A percentile compares a stretch with the other conserved stretches of the same genome.
These are phyloP conservation scores for Lepidium campestre DNA, from an alignment of 441 rosid species.

Conservation along the genomic window DNA sequence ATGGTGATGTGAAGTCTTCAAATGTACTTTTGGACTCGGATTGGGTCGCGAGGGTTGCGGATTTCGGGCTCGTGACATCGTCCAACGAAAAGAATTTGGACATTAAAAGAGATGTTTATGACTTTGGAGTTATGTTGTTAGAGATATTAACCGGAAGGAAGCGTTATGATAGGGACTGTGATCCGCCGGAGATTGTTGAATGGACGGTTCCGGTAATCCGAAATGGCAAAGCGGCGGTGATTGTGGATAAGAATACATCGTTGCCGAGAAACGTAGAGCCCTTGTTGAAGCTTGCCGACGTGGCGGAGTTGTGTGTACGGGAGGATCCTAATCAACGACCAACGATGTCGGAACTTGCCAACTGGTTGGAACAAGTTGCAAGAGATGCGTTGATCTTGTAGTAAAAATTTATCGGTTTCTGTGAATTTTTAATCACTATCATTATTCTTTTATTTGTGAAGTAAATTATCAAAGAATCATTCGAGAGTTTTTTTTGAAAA, in stretches of 20 bases:
- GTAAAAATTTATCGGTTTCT: too few species aligned
- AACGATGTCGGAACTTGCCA: slow-evolving; percentile 43
- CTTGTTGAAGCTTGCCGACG: slow-evolving; percentile 62
- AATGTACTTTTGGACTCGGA: slow-evolving; percentile 80
- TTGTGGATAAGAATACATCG: slow-evolving; percentile 47
- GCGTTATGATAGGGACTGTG: slow-evolving; percentile 56
- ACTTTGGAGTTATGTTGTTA: slow-evolving; percentile 63
- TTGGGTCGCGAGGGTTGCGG: slow-evolving; percentile 82
- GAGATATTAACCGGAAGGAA: slow-evolving; percentile 91
- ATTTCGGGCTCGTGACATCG: slow-evolving; percentile 64
- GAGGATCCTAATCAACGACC: slow-evolving; percentile 61
- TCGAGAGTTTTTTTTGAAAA: too few species aligned
- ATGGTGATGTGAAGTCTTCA: slow-evolving; percentile 62
- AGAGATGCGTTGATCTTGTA: slow-evolving; percentile 50
- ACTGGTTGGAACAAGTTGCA: slow-evolving; percentile 54
- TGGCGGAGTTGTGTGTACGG: slow-evolving; percentile 54
- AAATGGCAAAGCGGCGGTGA: slow-evolving; percentile 52
- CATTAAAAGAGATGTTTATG: slow-evolving; percentile 53
- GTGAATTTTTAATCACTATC: neutral
- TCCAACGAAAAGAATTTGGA: slow-evolving; percentile 45
- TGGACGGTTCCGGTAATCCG: slow-evolving; percentile 63
- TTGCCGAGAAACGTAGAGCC: slow-evolving; percentile 70
- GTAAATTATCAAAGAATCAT: too few species aligned
- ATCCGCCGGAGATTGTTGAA: slow-evolving; percentile 54
- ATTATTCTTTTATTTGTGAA: neutral